Conservation (phyloP, 2,329 filamentous ascomycete genomes). For the Aspergillus eucalypticola region DNA sequence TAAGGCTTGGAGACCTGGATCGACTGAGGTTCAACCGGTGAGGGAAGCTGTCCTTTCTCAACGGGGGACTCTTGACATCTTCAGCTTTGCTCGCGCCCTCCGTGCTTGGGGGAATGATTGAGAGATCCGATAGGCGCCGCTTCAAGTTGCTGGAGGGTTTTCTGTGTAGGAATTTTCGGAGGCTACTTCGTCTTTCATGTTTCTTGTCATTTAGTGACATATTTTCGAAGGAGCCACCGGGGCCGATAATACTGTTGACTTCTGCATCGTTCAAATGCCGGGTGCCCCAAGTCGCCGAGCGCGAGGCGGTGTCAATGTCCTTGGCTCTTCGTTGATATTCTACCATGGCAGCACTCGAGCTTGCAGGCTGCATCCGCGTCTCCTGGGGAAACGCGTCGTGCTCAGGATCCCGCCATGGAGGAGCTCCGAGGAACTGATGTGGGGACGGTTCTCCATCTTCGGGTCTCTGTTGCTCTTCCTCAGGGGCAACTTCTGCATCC, state of each 20-base stretch:
- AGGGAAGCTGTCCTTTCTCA: constrained; percentile 36
- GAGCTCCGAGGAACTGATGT: constrained; percentile 40
- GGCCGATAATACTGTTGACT: constrained; percentile 48
- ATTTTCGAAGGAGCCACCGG: constrained; percentile 46
- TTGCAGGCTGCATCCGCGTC: constrained; percentile 49
- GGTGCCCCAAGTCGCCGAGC: constrained; percentile 58
- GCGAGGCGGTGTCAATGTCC: constrained; percentile 56
- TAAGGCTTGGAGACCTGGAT: constrained; percentile 42
- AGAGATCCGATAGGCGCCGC: constrained; percentile 40
- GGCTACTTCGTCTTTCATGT: constrained; percentile 49
- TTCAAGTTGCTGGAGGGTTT: constrained; percentile 49
- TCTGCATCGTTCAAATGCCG: constrained; percentile 54
- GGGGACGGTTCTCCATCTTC: constrained; percentile 37
- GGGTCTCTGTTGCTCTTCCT: constrained; percentile 24
- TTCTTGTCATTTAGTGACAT: constrained; percentile 40
- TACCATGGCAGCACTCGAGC: constrained; percentile 58
- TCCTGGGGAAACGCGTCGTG: constrained; percentile 31
- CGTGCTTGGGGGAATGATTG: constrained; percentile 30
- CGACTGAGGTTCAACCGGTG: constrained; percentile 41
- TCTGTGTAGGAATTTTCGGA: constrained; percentile 46
- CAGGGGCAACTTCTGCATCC: constrained; percentile 25
- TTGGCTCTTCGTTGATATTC: constrained; percentile 51
- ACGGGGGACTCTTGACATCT: constrained; percentile 21
- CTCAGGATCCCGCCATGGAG: constrained; percentile 53
- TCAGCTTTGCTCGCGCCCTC: constrained; percentile 26